Conservation (phyloP, 169 alveolate genomes). For the Plasmodium vinckei region DNA sequence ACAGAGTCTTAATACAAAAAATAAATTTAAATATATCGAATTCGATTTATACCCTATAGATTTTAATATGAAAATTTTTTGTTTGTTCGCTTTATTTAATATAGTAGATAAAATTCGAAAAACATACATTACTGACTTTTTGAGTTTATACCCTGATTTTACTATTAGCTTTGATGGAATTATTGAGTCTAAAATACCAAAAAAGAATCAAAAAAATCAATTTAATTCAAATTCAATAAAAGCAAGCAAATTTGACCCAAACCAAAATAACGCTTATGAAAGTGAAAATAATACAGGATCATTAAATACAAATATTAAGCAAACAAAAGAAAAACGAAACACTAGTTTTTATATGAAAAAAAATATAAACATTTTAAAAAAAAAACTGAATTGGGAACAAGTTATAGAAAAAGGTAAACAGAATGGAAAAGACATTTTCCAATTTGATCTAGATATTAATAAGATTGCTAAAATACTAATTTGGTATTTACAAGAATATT, state of each 20-base stretch:
- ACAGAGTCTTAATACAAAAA: constrained; percentile 7
- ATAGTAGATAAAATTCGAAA: constrained; percentile 40
- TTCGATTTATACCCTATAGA: constrained; percentile 43
- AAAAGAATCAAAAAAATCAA: not conserved
- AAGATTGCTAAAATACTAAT: constrained; percentile 50
- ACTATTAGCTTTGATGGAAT: constrained; percentile 43
- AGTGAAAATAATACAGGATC: not conserved
- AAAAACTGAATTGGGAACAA: constrained; percentile 28
- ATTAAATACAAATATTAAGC: not conserved
- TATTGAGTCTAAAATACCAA: constrained; percentile 14
- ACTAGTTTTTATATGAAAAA: constrained; percentile 56
- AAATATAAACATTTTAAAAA: constrained; percentile 23
- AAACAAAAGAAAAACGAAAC: constrained; percentile 15
- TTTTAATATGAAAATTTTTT: constrained; percentile 62
- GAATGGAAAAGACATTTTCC: constrained; percentile 12
- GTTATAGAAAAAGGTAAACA: constrained; percentile 47
- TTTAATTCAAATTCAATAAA: not conserved
- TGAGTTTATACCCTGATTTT: constrained; percentile 8
- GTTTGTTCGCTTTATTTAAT: constrained; percentile 48
- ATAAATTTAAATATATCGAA: no score
- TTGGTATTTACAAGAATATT: constrained; percentile 62
- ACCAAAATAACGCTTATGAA: not conserved
- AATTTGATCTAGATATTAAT: constrained; percentile 33
- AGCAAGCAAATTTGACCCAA: no score
- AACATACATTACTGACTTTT: constrained; percentile 31